Conservation (phyloP, 2,329 filamentous ascomycete genomes). For the Trichoderma sp. region DNA sequence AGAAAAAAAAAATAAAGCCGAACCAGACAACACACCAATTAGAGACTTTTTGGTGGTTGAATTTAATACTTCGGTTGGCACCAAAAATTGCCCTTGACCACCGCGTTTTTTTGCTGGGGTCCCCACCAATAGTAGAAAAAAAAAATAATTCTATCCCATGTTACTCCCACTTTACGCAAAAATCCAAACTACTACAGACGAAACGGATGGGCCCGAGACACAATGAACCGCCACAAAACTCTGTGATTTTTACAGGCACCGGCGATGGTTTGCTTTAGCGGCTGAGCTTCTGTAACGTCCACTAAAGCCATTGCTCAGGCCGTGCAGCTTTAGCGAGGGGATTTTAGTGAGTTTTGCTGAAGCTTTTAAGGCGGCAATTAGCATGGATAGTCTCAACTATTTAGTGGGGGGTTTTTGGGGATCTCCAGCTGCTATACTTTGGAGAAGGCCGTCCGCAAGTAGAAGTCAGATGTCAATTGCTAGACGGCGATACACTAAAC, state of each 20-base stretch:
- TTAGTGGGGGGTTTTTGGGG: background rate
- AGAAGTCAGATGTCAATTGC: background rate
- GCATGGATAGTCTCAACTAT: background rate
- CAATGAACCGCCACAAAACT: background rate
- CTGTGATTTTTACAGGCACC: background rate
- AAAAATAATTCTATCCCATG: background rate
- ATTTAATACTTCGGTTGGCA: background rate
- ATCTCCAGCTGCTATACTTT: background rate
- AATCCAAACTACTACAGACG: background rate
- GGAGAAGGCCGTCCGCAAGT: background rate
- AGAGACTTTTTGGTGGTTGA: constrained; percentile 17
- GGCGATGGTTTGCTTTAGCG: background rate
- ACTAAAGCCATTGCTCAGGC: background rate
- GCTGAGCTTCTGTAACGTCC: background rate
- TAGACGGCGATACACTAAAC: background rate
- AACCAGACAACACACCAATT: constrained; percentile 19
- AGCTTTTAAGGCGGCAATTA: background rate
- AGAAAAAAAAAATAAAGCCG: constrained; percentile 16
- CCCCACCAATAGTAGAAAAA: constrained; percentile 6
- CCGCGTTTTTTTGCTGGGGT: constrained; percentile 11
- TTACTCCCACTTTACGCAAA: background rate
- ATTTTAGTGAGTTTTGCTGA: background rate
- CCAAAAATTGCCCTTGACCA: constrained; percentile 23
- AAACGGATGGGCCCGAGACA: background rate
- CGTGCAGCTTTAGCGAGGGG: background rate